Evolutionary conservation across 768 basidiomycete species (phyloP).

Genomic region (Pisolithus microcarpus): DNA sequence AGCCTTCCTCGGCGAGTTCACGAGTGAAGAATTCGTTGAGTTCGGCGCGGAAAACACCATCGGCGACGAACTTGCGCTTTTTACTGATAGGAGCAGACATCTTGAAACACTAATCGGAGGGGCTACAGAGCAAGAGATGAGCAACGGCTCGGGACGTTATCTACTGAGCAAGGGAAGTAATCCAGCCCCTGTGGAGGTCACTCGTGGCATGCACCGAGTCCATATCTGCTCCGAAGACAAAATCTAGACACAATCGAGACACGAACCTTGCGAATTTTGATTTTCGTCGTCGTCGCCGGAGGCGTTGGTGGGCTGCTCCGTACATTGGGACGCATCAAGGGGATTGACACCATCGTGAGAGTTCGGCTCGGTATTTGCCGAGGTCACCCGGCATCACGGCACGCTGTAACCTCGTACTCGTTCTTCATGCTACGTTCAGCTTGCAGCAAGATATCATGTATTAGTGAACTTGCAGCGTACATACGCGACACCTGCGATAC

Average conservation of each 20-base stretch:
- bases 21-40: conserved; percentile 98
- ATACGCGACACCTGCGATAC: conserved; percentile 4
- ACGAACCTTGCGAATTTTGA: conserved; percentile 20
- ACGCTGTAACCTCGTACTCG: neutral
- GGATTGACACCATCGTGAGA: neutral
- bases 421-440: neutral
- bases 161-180: conserved; percentile 6
- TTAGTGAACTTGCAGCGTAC: conserved; percentile 6
- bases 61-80: conserved; percentile 97
- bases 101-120: conserved; percentile 25
- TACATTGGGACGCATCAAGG: neutral
- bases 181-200: conserved; percentile 14
- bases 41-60: conserved; percentile 99
- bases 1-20: conserved; percentile 98
- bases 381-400: neutral
- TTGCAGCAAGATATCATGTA: conserved; percentile 1
- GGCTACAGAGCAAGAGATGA: conserved; percentile 17
- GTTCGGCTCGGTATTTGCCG: neutral
- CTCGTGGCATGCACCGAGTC: neutral
- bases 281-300: conserved; percentile 11
- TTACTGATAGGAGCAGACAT: conserved; percentile 92
- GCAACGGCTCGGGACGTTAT: conserved; percentile 11
- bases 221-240: neutral
- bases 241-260: neutral
- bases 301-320: conserved; percentile 11